Evolutionary conservation across 2,329 filamentous ascomycete species (phyloP), one percentile per base, ranked within the genome.

Genomic region (Nigrospora sphaerica): DNA sequence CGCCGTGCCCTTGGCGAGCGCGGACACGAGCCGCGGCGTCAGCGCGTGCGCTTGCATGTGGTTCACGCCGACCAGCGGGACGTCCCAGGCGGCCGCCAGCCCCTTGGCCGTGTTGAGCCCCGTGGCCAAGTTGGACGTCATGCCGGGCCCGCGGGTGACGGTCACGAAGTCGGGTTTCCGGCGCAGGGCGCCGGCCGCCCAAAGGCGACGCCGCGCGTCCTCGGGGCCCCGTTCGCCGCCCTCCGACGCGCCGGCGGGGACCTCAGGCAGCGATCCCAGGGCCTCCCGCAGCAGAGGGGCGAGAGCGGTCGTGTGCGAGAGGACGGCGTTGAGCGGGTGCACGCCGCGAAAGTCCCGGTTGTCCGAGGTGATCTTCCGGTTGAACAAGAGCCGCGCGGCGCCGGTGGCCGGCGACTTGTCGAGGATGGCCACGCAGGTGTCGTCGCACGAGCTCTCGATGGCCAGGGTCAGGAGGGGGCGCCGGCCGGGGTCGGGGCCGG

Each of bases 41-140:
- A 98, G 70, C 16, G 93, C 86, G 65, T 98, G 93, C 12, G 91
- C 93, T 63, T 96, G 91, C 93, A 98, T 97, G 65, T 98, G 93
- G 64, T 98, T 87, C 1, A 96, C 87, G 1, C 83, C 93, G 1
- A 97, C 64, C 32, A 97, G 70, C 3, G 92, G 91, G 34, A 90
- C 77, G 52, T 82, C 77, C 88, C 88, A 95, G 34, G 88, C 90
- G 17, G 87, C 73, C 0, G 91, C 82, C 17, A 97, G 75, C 0
- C 90, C 93, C 66, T 97, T 97, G 16, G 89, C 93, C 18, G 83
- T 84, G 60, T 89, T 83, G 12, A 97, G 64, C 0, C 93, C 93
- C 14, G 85, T 81, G 17, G 81, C 77, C 31, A 98, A 74, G 57
- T 88, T 89, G 6, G 85, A 77, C 31, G 78, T 71, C 87, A 96